A percentile compares a stretch with the other conserved stretches of the same genome.
Conservation (phyloP, 768 basidiomycete species). For the Nevesoporus exiguus region DNA sequence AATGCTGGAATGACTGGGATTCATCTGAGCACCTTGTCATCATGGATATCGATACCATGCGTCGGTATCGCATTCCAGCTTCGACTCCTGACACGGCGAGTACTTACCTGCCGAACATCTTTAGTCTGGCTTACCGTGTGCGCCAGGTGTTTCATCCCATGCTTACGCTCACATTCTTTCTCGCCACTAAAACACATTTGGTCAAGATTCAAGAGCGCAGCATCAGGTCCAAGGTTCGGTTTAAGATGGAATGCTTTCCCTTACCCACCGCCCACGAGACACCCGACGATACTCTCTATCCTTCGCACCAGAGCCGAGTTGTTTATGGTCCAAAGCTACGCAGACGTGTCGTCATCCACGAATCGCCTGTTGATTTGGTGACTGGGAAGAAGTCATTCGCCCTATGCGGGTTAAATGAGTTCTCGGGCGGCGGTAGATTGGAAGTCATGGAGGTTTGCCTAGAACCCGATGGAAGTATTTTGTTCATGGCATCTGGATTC, state of each 20-base stretch:
- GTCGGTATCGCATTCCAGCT: neutral
- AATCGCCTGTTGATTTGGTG: neutral
- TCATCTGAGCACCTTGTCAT: constrained; percentile 1
- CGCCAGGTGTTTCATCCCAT: neutral
- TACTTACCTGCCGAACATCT: neutral
- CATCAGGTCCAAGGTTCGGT: neutral
- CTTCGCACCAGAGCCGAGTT: neutral
- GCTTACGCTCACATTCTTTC: neutral
- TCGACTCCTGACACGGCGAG: neutral
- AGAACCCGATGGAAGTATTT: constrained; percentile 4
- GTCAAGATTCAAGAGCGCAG: neutral
- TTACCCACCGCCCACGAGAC: neutral
- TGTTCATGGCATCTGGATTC: neutral
- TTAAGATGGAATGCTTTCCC: constrained; percentile 10
- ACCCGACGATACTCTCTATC: neutral
- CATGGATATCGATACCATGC: constrained; percentile 3
- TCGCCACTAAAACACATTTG: constrained; percentile 5
- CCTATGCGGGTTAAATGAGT: neutral
- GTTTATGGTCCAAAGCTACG: neutral
- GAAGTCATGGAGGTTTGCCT: constrained; percentile 4
- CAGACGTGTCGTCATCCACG: neutral
- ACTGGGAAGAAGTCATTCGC: neutral
- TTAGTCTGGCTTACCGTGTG: neutral
- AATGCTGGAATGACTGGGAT: constrained; percentile 1
- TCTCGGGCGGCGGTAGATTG: neutral